Conservation (phyloP, 345 rosid species). For the Brassica rapa region DNA sequence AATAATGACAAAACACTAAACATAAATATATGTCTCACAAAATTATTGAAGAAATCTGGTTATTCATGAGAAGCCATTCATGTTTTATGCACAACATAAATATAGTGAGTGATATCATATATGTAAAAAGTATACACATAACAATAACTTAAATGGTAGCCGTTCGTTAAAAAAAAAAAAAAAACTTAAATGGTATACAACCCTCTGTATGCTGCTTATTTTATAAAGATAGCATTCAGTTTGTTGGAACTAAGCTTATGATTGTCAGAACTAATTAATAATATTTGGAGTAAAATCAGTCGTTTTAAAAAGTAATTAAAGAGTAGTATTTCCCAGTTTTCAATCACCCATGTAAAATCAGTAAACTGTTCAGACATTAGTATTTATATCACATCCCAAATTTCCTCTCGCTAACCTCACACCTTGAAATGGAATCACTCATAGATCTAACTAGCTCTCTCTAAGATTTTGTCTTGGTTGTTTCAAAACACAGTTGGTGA, state of each 20-base stretch:
- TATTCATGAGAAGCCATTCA: slow-evolving; percentile 2
- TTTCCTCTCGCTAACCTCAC: not conserved
- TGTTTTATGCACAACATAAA: slow-evolving; percentile 14
- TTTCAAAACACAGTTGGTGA: slow-evolving; percentile 6
- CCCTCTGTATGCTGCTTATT: slow-evolving; percentile 26
- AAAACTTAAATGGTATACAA: slow-evolving; percentile 35
- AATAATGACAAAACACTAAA: not conserved
- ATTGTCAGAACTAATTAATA: slow-evolving; percentile 19
- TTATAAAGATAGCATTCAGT: slow-evolving; percentile 11
- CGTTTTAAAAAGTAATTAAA: not conserved
- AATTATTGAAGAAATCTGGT: not conserved
- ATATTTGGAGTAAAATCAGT: not conserved
- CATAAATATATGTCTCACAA: not conserved
- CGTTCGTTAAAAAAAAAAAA: not conserved
- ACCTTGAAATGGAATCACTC: not conserved
- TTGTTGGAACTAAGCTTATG: slow-evolving; percentile 29
- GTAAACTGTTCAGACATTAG: slow-evolving; percentile 23
- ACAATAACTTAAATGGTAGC: too few species aligned
- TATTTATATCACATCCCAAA: slow-evolving; percentile 23
- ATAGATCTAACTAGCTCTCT: slow-evolving; percentile 7
- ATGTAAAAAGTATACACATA: not conserved
- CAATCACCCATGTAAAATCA: slow-evolving; percentile 13
- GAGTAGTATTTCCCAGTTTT: not conserved
- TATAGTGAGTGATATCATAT: not conserved
- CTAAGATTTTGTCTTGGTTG: not conserved